These are phyloP conservation scores for Sporothrix brunneoviolacea DNA, from an alignment of 2,329 filamentous ascomycete genomes.

Conservation along the genomic window DNA sequence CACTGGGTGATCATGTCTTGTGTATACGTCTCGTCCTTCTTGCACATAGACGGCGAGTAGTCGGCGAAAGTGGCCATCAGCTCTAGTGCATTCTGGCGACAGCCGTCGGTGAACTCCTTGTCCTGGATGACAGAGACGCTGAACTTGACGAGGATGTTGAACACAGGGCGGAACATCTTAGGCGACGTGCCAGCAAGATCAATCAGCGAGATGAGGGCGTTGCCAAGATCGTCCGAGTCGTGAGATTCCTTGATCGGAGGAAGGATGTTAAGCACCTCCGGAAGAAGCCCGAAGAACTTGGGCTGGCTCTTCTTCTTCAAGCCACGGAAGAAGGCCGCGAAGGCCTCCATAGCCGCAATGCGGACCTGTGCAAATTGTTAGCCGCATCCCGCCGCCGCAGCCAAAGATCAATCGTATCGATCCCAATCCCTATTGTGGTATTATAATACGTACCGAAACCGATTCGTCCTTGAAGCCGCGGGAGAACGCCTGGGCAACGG, in stretches of 20 bases:
- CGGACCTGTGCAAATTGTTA: conserved; percentile 57
- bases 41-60: conserved; percentile 88
- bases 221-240: conserved; percentile 85
- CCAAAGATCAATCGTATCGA: no score
- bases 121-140: conserved; percentile 91
- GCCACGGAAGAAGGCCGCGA: conserved; percentile 90
- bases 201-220: conserved; percentile 83
- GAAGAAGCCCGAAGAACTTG: conserved; percentile 82
- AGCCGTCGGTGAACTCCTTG: conserved; percentile 85
- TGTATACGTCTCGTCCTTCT: conserved; percentile 86
- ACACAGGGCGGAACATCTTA: conserved; percentile 96
- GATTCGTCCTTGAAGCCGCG: conserved; percentile 88
- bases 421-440: no score
- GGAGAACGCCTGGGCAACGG: conserved; percentile 81
- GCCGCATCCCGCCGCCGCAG: not conserved
- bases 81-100: conserved; percentile 90
- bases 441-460: conserved; percentile 55
- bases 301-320: conserved; percentile 79
- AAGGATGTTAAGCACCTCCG: conserved; percentile 88
- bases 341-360: conserved; percentile 91
- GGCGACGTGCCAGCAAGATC: conserved; percentile 90
- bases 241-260: conserved; percentile 87
- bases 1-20: conserved; percentile 98
- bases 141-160: conserved; percentile 87
- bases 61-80: conserved; percentile 98